Percentiles rank a stretch among this genome's conserved stretches.
These are phyloP conservation scores for Magnolia changhungtana DNA, from an alignment of 164 flowering plant genomes.

Conservation along the genomic window DNA sequence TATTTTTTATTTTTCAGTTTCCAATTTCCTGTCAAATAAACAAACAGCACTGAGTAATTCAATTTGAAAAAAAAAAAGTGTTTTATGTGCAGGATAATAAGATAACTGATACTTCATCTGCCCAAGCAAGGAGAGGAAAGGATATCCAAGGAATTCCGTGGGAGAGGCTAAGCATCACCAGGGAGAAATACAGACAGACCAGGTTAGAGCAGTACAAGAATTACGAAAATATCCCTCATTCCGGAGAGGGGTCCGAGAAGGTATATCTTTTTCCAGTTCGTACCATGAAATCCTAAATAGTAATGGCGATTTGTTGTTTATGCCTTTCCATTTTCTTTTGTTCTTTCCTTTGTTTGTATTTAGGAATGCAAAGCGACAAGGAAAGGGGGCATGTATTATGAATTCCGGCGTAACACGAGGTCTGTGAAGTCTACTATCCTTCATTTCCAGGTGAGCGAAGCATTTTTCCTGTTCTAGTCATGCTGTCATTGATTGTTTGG, in stretches of 20 bases:
- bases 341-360: neutral
- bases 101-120: constrained; percentile 64
- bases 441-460: constrained; percentile 49
- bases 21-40: neutral
- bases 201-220: constrained; percentile 85
- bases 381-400: constrained; percentile 45
- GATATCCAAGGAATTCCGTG: constrained; percentile 94
- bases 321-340: neutral
- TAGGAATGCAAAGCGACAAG: constrained; percentile 56
- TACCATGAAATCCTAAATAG: neutral
- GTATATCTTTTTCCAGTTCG: constrained; percentile 22
- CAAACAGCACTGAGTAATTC: neutral
- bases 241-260: constrained; percentile 72
- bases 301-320: neutral
- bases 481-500: neutral
- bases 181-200: constrained; percentile 72
- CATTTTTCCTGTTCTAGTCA: neutral
- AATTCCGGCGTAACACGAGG: constrained; percentile 49
- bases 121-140: constrained; percentile 69
- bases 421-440: constrained; percentile 62
- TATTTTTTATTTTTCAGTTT: no score
- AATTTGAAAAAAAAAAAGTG: neutral
- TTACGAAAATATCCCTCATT: constrained; percentile 72
- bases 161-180: constrained; percentile 70
- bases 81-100: constrained; percentile 40